phyloP scores from a whole-genome alignment of 139 green algal genomes.

The Chlamydomonas sp. region DNA sequence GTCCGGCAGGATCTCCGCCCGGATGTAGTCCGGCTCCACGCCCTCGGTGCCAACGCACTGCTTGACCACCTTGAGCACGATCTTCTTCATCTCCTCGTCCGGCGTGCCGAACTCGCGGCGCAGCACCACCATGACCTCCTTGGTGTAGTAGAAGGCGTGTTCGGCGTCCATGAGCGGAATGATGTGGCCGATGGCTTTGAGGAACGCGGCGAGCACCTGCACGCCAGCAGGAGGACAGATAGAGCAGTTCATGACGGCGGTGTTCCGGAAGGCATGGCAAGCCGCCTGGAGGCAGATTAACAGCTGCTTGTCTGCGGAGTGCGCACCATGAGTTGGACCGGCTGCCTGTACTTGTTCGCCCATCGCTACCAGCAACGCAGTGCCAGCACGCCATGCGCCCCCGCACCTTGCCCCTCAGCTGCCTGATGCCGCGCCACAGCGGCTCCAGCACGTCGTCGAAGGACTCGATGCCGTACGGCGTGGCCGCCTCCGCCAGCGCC shows the following conservation, averaged over 20 bases:
- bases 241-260: not conserved
- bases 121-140: conserved; percentile 97
- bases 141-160: conserved; percentile 99
- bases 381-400: not conserved
- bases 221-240: not conserved
- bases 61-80: conserved; percentile 99
- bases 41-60: conserved; percentile 97
- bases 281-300: no score
- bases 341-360: not conserved
- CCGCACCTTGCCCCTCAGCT: conserved; percentile 90
- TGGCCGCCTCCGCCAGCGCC: conserved; percentile 94
- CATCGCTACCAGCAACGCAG: not conserved
- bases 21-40: conserved; percentile 96
- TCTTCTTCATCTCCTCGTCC: conserved; percentile 99
- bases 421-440: conserved; percentile 96
- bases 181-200: conserved; percentile 97
- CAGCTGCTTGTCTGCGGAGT: not conserved
- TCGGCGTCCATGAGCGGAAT: conserved; percentile 99
- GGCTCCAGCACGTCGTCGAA: conserved; percentile 99
- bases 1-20: conserved; percentile 91
- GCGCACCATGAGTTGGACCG: not conserved
- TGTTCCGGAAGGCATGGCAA: not conserved
- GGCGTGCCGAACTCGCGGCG: conserved; percentile 97
- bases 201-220: conserved; percentile 87
- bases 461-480: conserved; percentile 97